Evolutionary conservation across 352 stramenopile genomes (phyloP).

Genomic region (Elongisporangium prolatum): DNA sequence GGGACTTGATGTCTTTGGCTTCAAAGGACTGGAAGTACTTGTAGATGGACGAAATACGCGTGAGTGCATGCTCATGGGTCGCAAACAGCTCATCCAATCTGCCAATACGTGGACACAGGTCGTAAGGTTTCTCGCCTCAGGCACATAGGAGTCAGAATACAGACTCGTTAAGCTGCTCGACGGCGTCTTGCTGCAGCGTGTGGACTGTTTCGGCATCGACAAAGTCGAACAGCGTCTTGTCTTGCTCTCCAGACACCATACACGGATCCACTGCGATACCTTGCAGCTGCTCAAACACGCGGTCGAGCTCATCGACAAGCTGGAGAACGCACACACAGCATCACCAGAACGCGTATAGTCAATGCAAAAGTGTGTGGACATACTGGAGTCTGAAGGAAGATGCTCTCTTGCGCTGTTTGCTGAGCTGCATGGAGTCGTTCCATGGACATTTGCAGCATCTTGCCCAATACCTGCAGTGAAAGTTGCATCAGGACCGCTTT

Average conservation of each 20-base stretch:
- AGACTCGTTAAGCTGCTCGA: constrained; percentile 68
- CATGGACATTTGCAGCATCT: constrained; percentile 57
- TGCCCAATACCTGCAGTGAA: constrained; percentile 39
- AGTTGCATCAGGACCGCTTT: background rate
- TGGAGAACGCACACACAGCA: constrained; percentile 10
- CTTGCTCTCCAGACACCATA: constrained; percentile 44
- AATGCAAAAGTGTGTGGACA: too few species aligned
- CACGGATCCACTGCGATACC: constrained; percentile 39
- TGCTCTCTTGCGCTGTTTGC: constrained; percentile 36
- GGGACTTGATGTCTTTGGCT: constrained; percentile 14
- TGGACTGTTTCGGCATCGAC: constrained; percentile 78
- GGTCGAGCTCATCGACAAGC: constrained; percentile 71
- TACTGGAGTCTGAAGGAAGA: constrained; percentile 61
- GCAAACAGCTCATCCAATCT: constrained; percentile 69
- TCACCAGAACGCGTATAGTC: too few species aligned
- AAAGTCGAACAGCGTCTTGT: constrained; percentile 84
- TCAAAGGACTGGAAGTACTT: constrained; percentile 64
- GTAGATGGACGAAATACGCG: constrained; percentile 56
- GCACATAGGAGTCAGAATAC: constrained; percentile 3
- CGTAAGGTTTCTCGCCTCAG: background rate
- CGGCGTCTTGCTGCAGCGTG: constrained; percentile 67
- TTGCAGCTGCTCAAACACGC: constrained; percentile 66
- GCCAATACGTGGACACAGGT: background rate
- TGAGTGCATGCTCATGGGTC: constrained; percentile 55
- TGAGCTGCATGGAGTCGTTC: constrained; percentile 53